A percentile compares a stretch with the other conserved stretches of the same genome.
Evolutionary conservation across 2,329 filamentous ascomycete species (phyloP).

Genomic region (Verticillium zaregamsianum): DNA sequence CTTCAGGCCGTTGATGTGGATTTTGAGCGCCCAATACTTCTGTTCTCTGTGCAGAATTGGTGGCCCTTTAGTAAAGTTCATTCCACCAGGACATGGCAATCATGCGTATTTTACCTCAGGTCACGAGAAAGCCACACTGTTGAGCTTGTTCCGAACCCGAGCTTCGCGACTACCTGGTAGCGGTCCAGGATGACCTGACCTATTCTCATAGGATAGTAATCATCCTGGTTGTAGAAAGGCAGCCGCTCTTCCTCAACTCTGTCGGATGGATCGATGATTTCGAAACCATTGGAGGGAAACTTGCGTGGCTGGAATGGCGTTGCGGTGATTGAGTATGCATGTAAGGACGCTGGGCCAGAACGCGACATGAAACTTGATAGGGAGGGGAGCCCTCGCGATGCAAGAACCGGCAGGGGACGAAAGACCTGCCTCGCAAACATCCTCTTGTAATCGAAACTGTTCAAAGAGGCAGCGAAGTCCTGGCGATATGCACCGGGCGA

Average conservation of each 20-base stretch:
- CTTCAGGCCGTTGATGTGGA: conserved; percentile 23
- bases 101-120: conserved; percentile 12
- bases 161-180: conserved; percentile 35
- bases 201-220: conserved; percentile 30
- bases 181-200: conserved; percentile 25
- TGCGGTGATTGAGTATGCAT: not conserved
- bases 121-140: conserved; percentile 38
- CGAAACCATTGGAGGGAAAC: conserved; percentile 13
- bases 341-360: not conserved
- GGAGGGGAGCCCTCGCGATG: not conserved
- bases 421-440: not conserved
- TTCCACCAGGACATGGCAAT: not conserved
- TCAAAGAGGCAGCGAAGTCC: no score
- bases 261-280: conserved; percentile 11
- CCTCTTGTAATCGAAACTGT: no score
- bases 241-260: conserved; percentile 23
- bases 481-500: no score
- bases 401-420: not conserved
- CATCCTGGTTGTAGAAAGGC: conserved; percentile 17
- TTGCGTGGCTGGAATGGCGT: not conserved
- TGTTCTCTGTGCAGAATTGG: conserved; percentile 8
- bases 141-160: conserved; percentile 35
- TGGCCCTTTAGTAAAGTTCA: no score
- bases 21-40: conserved; percentile 26
- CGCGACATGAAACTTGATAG: not conserved